Evolutionary conservation across 257 asterid species (phyloP), one percentile per base, ranked within the genome.

Genomic region (Perilla frutescens): DNA sequence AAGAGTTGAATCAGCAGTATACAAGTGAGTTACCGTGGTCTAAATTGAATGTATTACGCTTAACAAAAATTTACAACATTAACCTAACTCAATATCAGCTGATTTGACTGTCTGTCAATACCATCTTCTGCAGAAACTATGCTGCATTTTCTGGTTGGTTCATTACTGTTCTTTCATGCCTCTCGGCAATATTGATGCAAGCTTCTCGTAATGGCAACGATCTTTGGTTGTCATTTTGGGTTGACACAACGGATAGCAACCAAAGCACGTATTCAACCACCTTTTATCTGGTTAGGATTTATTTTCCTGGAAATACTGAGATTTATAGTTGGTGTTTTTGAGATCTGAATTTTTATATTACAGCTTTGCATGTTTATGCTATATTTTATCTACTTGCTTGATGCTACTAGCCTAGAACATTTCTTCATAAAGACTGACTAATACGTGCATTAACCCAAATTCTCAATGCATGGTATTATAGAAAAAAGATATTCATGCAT

Each of bases 141-240:
- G 99, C 98, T 79, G 91, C 86, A 77, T 91, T 88, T 75, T 77
- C 84, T 73, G 99, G 99, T 70, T 86, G 97, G 96, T 83, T 83
- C 73, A 82, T 94, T 70, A 68, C 96, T 5, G 59, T 73, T 66
- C 29, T 88, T 70, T 87, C 87, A 65, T 89, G 89, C 82, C 73
- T 90, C 50, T 90, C 99, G 9, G 98, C 97, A 45, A 76, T 90
- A 61, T 73, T 94, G 80, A 94, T 94, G 99, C 99, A 94, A 91
- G 96, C 92, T 59, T 88, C 99, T 72, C 97, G 98, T 65, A 94
- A 94, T 75, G 99, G 97, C 15, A 94, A 94, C 80, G 99, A 94
- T 82, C 75, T 91, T 72, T 94, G 99, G 99, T 80, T 94, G 66
- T 91, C 97, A 4, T 91, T 77, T 80, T 94, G 99, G 99, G 99